phyloP scores from a whole-genome alignment of 108 stramenopile genomes.

The Seminavis robusta region DNA sequence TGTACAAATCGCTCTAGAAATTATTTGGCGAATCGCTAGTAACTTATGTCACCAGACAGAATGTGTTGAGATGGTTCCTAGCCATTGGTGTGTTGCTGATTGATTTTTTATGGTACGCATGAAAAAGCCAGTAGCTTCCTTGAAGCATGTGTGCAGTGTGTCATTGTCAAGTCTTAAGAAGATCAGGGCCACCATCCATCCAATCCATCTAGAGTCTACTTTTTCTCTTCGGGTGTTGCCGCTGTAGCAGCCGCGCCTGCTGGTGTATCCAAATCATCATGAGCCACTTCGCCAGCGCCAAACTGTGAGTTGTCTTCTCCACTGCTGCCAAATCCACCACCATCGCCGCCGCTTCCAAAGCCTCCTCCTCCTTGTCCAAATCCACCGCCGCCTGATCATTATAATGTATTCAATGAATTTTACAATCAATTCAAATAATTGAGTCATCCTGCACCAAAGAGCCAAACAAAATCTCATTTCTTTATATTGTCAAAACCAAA shows the following conservation, averaged over 20 bases:
- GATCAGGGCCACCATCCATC: no score
- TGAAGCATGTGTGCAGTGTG: no score
- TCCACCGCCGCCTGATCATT: neutral
- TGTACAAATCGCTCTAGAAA: no score
- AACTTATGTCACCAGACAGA: no score
- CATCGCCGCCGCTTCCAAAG: constrained; percentile 2
- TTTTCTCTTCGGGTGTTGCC: neutral
- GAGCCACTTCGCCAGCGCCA: neutral
- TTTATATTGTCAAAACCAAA: neutral
- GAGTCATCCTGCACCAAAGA: neutral
- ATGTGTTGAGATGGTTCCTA: no score
- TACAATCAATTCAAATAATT: neutral
- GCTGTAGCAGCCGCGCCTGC: neutral
- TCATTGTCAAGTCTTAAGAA: no score
- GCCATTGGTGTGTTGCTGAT: no score
- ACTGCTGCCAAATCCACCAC: constrained; percentile 1
- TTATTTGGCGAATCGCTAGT: no score
- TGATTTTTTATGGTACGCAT: no score
- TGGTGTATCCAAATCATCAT: neutral
- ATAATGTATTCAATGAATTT: neutral
- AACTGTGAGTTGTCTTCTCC: neutral
- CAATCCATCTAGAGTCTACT: neutral
- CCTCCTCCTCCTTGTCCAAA: constrained; percentile 1
- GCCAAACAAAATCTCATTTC: neutral
- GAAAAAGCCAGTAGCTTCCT: no score